A percentile compares a stretch with the other conserved stretches of the same genome.
Evolutionary conservation across 306 rosid species (phyloP).

Genomic region (Arachis hypogaea): DNA sequence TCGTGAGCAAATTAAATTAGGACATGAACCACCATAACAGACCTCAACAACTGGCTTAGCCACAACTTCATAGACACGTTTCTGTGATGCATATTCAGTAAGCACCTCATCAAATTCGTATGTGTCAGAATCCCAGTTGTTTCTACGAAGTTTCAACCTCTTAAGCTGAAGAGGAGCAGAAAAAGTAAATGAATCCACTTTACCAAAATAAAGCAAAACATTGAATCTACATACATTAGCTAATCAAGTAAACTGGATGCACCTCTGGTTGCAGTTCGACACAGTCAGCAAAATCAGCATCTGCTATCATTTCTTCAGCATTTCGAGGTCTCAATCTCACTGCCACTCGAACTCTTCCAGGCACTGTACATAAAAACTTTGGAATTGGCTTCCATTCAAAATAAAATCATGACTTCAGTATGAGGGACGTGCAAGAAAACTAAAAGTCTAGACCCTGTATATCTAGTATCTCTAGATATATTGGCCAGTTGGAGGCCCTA

Average conservation of each 20-base stretch:
- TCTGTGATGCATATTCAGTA: constrained; percentile 90
- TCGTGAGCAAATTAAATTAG: constrained; percentile 11
- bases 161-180: constrained; percentile 62
- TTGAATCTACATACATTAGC: constrained; percentile 13
- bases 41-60: constrained; percentile 99
- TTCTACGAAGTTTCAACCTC: constrained; percentile 87
- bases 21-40: constrained; percentile 30
- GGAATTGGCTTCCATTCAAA: constrained; percentile 34
- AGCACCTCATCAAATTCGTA: constrained; percentile 93
- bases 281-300: constrained; percentile 93
- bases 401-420: constrained; percentile 1
- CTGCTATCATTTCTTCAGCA: constrained; percentile 78
- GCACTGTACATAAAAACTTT: constrained; percentile 55
- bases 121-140: constrained; percentile 95
- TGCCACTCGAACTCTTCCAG: constrained; percentile 96
- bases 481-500: constrained; percentile 11
- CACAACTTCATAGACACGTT: constrained; percentile 97
- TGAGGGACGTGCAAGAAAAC: neutral
- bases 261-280: constrained; percentile 97
- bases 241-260: constrained; percentile 31
- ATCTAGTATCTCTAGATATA: constrained; percentile 28
- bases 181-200: constrained; percentile 12
- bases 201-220: constrained; percentile 25
- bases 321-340: constrained; percentile 89
- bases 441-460: constrained; percentile 29